These are phyloP conservation scores for Trypanosoma scelopori DNA, from an alignment of 208 protist species.

Conservation along the genomic window DNA sequence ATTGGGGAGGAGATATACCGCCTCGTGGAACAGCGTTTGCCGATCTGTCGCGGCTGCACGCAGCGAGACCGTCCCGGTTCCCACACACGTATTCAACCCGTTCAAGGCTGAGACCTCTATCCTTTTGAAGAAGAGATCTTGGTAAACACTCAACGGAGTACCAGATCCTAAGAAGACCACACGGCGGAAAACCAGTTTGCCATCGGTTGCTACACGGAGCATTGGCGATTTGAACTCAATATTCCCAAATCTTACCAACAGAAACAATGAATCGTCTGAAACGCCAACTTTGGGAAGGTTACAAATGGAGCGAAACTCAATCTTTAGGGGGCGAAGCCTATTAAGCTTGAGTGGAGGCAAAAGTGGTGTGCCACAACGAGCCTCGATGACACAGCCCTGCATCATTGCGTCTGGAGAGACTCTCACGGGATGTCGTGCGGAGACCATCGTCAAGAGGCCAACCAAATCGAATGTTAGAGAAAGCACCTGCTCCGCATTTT, in stretches of 20 bases:
- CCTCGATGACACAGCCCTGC: slow-evolving; percentile 18
- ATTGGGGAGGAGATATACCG: slow-evolving; percentile 38
- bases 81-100: slow-evolving; percentile 29
- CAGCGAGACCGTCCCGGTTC: slow-evolving; percentile 50
- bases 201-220: slow-evolving; percentile 6
- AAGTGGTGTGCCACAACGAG: slow-evolving; percentile 28
- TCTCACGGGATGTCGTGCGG: neutral
- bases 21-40: slow-evolving; percentile 43
- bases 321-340: slow-evolving; percentile 37
- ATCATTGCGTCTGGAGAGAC: slow-evolving; percentile 1
- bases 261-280: slow-evolving; percentile 4
- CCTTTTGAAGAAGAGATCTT: slow-evolving; percentile 23
- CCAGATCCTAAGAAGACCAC: slow-evolving; percentile 27
- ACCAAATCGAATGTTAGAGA: slow-evolving; percentile 22
- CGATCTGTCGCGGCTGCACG: slow-evolving; percentile 47
- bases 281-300: slow-evolving; percentile 3
- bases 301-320: slow-evolving; percentile 27
- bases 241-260: slow-evolving; percentile 19
- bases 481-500: slow-evolving; percentile 10
- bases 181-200: slow-evolving; percentile 20
- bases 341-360: slow-evolving; percentile 19
- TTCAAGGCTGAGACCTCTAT: slow-evolving; percentile 24
- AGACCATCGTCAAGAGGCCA: slow-evolving; percentile 17
- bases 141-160: slow-evolving; percentile 28
- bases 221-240: slow-evolving; percentile 20